Evolutionary conservation across 2,329 filamentous ascomycete genomes (phyloP), one percentile per base, ranked within the genome.

Genomic region (Dendryphion nanum): DNA sequence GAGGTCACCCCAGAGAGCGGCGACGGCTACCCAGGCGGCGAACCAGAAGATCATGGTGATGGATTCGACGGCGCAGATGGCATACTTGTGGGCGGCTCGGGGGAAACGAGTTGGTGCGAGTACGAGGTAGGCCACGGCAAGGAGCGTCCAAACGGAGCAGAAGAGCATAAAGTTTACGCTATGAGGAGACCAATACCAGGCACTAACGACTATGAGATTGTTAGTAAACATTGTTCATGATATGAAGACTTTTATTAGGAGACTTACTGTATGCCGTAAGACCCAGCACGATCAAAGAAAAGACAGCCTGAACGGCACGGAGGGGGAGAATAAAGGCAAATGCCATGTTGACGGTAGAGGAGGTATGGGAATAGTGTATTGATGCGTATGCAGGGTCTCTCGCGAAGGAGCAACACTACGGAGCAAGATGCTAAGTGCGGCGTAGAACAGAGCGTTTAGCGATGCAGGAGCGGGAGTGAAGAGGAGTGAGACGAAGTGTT

Each of bases 31-130:
- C 55, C 88, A 85, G 7, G 87, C 88, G 0, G 86, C 84, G 61
- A 96, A 94, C 89, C 89, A 95, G 73, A 95, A 95, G 42, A 95
- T 75, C 69, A 85, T 83, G 26, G 89, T 93, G 16, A 91, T 48
- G 40, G 74, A 74, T 57, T 94, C 86, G 19, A 87, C 74, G 2
- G 57, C 82, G n/a, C 86, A 70, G 16, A 89, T 81, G 30, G 75
- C 79, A 35, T 80, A 78, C 40, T 76, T 78, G 68, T 91, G 83
- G 50, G 86, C 85, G 10, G 82, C 57, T 3, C 37, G 44, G 23
- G 57, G 62, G 56, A 82, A 73, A 67, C 82, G 82, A 23, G 78
- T 71, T 1, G 87, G 87, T 2, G 82, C 73, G 23, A 93, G 47
- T 51, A 81, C 75, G 42, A 94, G 76, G 68, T 90, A 95, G 43